Percentiles rank a stretch among this genome's conserved stretches.
These are phyloP conservation scores for Allantophomopsis cytisporea DNA, from an alignment of 2,329 filamentous ascomycete genomes.

Conservation along the genomic window DNA sequence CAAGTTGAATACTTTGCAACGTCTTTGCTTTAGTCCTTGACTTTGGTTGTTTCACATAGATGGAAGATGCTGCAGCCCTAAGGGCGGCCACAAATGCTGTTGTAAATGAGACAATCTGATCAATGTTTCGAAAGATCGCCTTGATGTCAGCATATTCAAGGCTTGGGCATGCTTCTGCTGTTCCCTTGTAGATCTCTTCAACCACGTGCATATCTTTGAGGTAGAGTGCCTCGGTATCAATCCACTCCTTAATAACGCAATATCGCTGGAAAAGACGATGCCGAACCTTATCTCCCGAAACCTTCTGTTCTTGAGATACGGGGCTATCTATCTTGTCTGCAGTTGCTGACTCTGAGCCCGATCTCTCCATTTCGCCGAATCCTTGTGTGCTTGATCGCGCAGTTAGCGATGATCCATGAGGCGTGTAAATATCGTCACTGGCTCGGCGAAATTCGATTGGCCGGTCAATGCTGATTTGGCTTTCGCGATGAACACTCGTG, in stretches of 20 bases:
- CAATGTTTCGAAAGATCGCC: slow-evolving; percentile 82
- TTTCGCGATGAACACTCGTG: no score
- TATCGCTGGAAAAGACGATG: slow-evolving; percentile 69
- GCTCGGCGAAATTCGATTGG: slow-evolving; percentile 10
- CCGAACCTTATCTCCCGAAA: slow-evolving; percentile 38
- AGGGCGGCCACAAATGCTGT: slow-evolving; percentile 65
- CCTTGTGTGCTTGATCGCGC: slow-evolving; percentile 15
- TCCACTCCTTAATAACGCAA: slow-evolving; percentile 78
- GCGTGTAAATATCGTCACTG: slow-evolving; percentile 16
- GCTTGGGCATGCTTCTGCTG: slow-evolving; percentile 67
- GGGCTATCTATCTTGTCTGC: not conserved
- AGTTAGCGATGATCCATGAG: slow-evolving; percentile 12
- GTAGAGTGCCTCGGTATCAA: slow-evolving; percentile 87
- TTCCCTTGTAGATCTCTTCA: slow-evolving; percentile 95
- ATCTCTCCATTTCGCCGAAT: no score
- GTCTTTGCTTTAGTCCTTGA: slow-evolving; percentile 20
- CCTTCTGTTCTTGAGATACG: slow-evolving; percentile 20
- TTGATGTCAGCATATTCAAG: slow-evolving; percentile 77
- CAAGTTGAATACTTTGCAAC: no score
- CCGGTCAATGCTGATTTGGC: no score
- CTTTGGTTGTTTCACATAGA: slow-evolving; percentile 46
- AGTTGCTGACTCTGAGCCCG: no score
- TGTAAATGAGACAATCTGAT: slow-evolving; percentile 81
- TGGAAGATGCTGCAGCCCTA: slow-evolving; percentile 64
- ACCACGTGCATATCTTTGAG: slow-evolving; percentile 94